phyloP scores from a whole-genome alignment of 352 stramenopile genomes.

The Blastocystis hominis region DNA sequence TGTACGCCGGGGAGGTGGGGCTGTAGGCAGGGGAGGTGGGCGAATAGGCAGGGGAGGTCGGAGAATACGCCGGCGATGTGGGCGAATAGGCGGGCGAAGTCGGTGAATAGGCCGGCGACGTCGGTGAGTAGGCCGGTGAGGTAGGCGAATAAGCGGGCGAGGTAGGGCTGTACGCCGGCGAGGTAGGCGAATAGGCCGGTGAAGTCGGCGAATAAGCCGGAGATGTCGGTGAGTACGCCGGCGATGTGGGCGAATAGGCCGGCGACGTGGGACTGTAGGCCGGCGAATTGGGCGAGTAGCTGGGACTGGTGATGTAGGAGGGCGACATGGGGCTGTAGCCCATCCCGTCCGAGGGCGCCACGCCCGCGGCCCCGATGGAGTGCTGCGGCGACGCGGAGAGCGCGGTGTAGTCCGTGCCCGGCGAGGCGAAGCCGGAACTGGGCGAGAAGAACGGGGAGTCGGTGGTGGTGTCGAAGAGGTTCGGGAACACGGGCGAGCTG shows the following conservation, averaged over 20 bases:
- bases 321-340: slow-evolving; percentile 73
- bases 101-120: slow-evolving; percentile 69
- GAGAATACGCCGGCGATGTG: slow-evolving; percentile 65
- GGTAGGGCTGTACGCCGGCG: slow-evolving; percentile 72
- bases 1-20: background rate
- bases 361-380: slow-evolving; percentile 64
- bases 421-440: slow-evolving; percentile 64
- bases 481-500: slow-evolving; percentile 75
- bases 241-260: slow-evolving; percentile 66
- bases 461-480: slow-evolving; percentile 64
- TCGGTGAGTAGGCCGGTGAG: slow-evolving; percentile 70
- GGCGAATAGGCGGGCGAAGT: slow-evolving; percentile 70
- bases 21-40: slow-evolving; percentile 63
- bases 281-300: slow-evolving; percentile 64
- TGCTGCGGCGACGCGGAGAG: slow-evolving; percentile 67
- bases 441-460: slow-evolving; percentile 61
- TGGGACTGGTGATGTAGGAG: slow-evolving; percentile 66
- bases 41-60: slow-evolving; percentile 59
- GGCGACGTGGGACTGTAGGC: slow-evolving; percentile 66
- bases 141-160: slow-evolving; percentile 73
- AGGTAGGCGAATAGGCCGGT: slow-evolving; percentile 76
- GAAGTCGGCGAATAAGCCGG: slow-evolving; percentile 66
- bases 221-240: slow-evolving; percentile 69
- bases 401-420: slow-evolving; percentile 63
- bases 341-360: slow-evolving; percentile 67